Evolutionary conservation across 805 yeast genomes (phyloP).

Genomic region (Ogataea parapolymorpha): DNA sequence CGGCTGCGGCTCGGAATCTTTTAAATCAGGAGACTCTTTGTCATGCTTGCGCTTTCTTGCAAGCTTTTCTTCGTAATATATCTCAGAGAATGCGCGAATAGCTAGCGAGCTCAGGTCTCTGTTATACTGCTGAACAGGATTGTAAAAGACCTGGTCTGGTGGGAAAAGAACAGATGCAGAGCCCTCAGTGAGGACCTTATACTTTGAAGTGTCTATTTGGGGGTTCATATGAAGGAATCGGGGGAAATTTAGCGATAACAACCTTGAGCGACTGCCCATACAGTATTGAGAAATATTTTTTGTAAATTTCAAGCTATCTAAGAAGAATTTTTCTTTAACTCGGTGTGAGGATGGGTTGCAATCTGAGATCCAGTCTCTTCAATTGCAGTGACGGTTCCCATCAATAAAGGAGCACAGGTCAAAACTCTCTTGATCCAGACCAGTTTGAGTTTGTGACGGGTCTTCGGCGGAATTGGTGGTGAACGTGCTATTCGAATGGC

Average conservation of each 20-base stretch:
- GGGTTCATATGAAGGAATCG: slow-evolving; percentile 7
- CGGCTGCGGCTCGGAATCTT: slow-evolving; percentile 29
- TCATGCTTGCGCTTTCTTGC: slow-evolving; percentile 28
- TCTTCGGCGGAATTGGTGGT: background rate
- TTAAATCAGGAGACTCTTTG: slow-evolving; percentile 1
- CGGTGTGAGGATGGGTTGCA: slow-evolving; percentile 12
- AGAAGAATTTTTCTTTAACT: background rate
- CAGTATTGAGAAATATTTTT: slow-evolving; percentile 1
- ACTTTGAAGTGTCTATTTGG: slow-evolving; percentile 18
- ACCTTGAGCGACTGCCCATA: slow-evolving; percentile 6
- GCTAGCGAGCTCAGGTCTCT: slow-evolving; percentile 85
- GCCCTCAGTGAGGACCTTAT: slow-evolving; percentile 60
- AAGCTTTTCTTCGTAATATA: slow-evolving; percentile 42
- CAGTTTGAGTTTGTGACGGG: background rate
- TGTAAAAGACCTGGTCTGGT: slow-evolving; percentile 86
- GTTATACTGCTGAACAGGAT: slow-evolving; percentile 95
- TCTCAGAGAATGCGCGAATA: slow-evolving; percentile 80
- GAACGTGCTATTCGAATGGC: background rate
- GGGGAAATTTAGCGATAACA: background rate
- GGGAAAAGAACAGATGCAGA: slow-evolving; percentile 79
- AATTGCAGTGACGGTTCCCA: slow-evolving; percentile 7
- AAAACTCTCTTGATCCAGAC: slow-evolving; percentile 13
- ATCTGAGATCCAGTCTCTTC: slow-evolving; percentile 4
- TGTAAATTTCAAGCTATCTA: background rate
- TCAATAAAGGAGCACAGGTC: slow-evolving; percentile 20